Evolutionary conservation across 2,329 filamentous ascomycete species (phyloP).

Genomic region (Xylariaceae sp.): DNA sequence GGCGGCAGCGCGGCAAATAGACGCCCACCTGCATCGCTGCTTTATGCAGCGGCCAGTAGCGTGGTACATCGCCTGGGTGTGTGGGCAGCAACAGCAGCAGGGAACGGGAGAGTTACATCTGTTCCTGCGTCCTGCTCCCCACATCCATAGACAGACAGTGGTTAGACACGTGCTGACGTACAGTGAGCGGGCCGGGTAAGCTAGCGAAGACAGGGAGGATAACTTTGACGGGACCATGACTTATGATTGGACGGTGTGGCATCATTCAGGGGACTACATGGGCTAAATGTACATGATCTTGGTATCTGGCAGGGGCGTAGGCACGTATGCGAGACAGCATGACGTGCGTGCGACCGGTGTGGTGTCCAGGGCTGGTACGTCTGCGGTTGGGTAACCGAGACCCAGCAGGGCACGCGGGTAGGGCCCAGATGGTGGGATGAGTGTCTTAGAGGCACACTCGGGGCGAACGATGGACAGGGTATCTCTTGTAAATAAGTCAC

Average conservation of each 20-base stretch:
- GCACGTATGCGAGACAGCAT: conserved; percentile 37
- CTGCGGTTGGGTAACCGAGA: conserved; percentile 36
- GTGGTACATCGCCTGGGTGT: conserved; percentile 36
- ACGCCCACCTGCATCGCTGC: conserved; percentile 49
- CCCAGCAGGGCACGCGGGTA: conserved; percentile 24
- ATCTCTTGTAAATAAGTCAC: conserved; percentile 39
- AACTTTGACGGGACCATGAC: conserved; percentile 56
- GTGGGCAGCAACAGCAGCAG: conserved; percentile 34
- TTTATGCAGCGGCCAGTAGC: conserved; percentile 41
- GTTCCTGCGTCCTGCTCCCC: conserved; percentile 43
- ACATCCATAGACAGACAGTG: conserved; percentile 35
- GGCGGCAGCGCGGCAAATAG: conserved; percentile 43
- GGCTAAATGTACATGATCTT: conserved; percentile 55
- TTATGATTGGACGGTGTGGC: conserved; percentile 59
- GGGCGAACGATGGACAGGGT: conserved; percentile 38
- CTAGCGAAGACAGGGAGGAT: conserved; percentile 41
- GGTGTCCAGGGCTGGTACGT: conserved; percentile 33
- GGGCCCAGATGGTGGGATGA: conserved; percentile 23
- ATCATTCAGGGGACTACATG: conserved; percentile 43
- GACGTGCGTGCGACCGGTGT: conserved; percentile 40
- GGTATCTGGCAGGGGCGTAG: conserved; percentile 36
- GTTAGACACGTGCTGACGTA: conserved; percentile 36
- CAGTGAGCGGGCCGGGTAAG: conserved; percentile 34
- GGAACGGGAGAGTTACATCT: conserved; percentile 35
- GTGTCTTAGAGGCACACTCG: conserved; percentile 42